Conservation (phyloP, 345 rosid genomes). For the Boechera stricta region DNA sequence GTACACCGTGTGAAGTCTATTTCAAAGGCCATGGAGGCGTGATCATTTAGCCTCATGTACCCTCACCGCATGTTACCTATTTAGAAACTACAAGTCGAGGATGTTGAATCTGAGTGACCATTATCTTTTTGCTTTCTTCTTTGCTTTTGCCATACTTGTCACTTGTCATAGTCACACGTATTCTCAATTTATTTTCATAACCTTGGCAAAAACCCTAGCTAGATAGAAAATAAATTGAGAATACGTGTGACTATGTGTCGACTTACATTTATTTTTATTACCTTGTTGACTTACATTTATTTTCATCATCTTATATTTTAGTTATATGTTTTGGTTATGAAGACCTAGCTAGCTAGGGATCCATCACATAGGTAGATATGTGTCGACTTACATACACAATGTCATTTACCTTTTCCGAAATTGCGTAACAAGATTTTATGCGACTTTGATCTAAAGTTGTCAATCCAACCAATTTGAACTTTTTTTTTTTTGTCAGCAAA, state of each 20-base stretch:
- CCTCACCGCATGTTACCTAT: conserved; percentile 46
- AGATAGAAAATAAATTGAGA: not conserved
- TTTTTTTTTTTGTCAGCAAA: too few species aligned
- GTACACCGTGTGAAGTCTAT: conserved; percentile 25
- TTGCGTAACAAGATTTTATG: conserved; percentile 21
- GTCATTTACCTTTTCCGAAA: conserved; percentile 2
- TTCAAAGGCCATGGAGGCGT: conserved; percentile 32
- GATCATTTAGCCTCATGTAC: conserved; percentile 29
- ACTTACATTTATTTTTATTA: too few species aligned
- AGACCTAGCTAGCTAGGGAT: conserved; percentile 35
- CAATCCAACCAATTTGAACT: not conserved
- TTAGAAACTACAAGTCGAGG: conserved; percentile 36
- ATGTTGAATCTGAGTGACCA: conserved; percentile 37
- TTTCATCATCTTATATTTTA: conserved; percentile 13
- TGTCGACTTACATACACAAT: conserved; percentile 13
- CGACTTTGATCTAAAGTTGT: conserved; percentile 29
- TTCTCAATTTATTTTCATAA: conserved; percentile 26
- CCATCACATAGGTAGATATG: conserved; percentile 40
- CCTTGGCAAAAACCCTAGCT: conserved; percentile 24
- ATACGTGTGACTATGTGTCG: too few species aligned
- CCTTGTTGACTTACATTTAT: too few species aligned
- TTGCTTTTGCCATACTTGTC: conserved; percentile 40
- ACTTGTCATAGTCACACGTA: conserved; percentile 36
- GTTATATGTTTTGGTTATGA: conserved; percentile 10
- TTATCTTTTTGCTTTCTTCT: conserved; percentile 33